Conservation (phyloP, 2,329 filamentous ascomycete species). For the Colletotrichum costaricense region DNA sequence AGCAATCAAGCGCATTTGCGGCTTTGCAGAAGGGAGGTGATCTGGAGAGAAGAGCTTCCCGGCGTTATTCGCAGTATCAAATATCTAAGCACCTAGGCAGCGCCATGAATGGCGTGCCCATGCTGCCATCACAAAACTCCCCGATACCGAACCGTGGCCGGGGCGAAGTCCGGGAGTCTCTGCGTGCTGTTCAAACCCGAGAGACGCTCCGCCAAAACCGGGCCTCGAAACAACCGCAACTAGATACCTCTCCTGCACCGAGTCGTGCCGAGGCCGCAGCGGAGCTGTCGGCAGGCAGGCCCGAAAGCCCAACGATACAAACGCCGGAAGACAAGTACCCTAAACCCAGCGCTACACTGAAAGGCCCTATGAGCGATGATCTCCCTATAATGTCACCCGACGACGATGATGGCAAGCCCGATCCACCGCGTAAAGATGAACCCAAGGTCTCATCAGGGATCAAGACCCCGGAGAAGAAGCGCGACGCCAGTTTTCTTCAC, state of each 20-base stretch:
- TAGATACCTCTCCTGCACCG: conserved; percentile 71
- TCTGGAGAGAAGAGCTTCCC: conserved; percentile 89
- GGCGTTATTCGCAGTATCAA: conserved; percentile 95
- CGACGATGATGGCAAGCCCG: conserved; percentile 40
- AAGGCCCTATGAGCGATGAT: conserved; percentile 65
- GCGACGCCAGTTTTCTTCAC: conserved; percentile 62
- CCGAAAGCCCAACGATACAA: conserved; percentile 60
- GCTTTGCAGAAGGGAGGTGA: conserved; percentile 93
- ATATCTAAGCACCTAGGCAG: conserved; percentile 93
- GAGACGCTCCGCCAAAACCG: conserved; percentile 62
- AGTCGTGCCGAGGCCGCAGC: conserved; percentile 65
- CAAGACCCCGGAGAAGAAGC: conserved; percentile 57
- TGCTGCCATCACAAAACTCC: conserved; percentile 85
- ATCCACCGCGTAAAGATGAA: conserved; percentile 37
- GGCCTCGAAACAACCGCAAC: conserved; percentile 51
- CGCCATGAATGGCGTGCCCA: conserved; percentile 83
- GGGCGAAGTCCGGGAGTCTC: conserved; percentile 82
- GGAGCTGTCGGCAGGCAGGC: conserved; percentile 11
- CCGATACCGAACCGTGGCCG: conserved; percentile 88
- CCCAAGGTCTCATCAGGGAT: conserved; percentile 40
- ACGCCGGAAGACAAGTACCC: conserved; percentile 75
- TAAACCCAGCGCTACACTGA: conserved; percentile 67
- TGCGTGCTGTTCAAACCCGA: conserved; percentile 73
- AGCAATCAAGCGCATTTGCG: conserved; percentile 89
- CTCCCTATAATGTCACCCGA: conserved; percentile 49